phyloP scores from a whole-genome alignment of 495 filamentous ascomycete genomes.

The Neurospora sp. region DNA sequence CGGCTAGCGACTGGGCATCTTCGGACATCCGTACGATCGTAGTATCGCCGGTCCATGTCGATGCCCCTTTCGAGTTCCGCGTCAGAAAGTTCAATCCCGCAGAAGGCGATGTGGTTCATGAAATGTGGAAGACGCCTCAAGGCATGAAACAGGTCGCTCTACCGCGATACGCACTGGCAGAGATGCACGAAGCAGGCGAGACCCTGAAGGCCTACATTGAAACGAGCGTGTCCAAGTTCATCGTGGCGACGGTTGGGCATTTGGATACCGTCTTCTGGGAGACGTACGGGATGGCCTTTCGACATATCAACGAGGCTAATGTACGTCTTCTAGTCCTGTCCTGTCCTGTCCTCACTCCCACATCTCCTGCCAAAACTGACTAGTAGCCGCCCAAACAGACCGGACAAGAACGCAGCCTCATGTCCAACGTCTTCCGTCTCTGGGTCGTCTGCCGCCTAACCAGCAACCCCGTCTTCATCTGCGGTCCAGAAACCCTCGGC shows the following conservation, averaged over 20 bases:
- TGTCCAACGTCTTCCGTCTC: slow-evolving; percentile 16
- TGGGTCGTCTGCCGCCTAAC: slow-evolving; percentile 18
- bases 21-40: slow-evolving; percentile 5
- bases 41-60: slow-evolving; percentile 9
- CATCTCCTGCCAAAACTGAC: neutral
- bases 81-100: slow-evolving; percentile 14
- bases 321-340: neutral
- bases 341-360: neutral
- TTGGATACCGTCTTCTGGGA: slow-evolving; percentile 15
- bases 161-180: slow-evolving; percentile 14
- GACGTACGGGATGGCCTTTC: slow-evolving; percentile 12
- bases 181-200: slow-evolving; percentile 11
- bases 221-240: slow-evolving; percentile 7
- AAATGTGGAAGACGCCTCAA: slow-evolving; percentile 12
- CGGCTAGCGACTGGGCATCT: slow-evolving; percentile 11
- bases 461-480: slow-evolving; percentile 17
- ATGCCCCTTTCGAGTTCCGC: slow-evolving; percentile 9
- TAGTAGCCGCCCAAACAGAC: slow-evolving; percentile 4
- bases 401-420: slow-evolving; percentile 9
- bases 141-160: slow-evolving; percentile 5
- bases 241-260: slow-evolving; percentile 4
- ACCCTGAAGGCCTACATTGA: slow-evolving; percentile 17
- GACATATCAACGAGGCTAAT: slow-evolving; percentile 11
- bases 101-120: slow-evolving; percentile 15
- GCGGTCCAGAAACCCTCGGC: slow-evolving; percentile 14